Evolutionary conservation across 805 yeast genomes (phyloP).

Genomic region (Saccharomycopsis fibuligera): DNA sequence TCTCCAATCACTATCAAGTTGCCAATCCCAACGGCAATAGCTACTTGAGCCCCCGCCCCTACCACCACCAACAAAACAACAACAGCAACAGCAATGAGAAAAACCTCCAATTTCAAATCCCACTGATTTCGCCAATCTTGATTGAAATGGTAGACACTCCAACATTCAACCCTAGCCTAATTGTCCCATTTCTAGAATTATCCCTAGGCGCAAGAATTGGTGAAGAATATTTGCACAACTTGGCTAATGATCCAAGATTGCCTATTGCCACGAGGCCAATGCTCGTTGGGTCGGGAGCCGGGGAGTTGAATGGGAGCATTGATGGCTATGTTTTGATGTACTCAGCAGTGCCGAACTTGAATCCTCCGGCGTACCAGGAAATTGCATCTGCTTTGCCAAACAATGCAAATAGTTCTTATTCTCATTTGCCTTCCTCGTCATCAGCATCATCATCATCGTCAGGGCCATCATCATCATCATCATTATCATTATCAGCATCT

Average conservation of each 20-base stretch:
- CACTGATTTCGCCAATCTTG: constrained; percentile 51
- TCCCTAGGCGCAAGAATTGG: constrained; percentile 59
- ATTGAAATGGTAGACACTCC: constrained; percentile 74
- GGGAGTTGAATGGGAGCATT: constrained; percentile 68
- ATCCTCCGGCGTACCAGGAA: constrained; percentile 53
- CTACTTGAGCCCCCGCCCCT: background rate
- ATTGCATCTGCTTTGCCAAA: constrained; percentile 13
- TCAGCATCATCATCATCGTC: background rate
- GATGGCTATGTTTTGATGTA: constrained; percentile 69
- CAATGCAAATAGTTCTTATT: too few species aligned
- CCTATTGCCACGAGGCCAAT: constrained; percentile 57
- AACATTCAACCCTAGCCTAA: constrained; percentile 55
- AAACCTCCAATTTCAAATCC: constrained; percentile 28
- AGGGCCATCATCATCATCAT: background rate
- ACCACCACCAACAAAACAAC: constrained; percentile 10
- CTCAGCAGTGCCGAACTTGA: constrained; percentile 56
- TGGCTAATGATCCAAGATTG: constrained; percentile 56
- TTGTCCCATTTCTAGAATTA: constrained; percentile 72
- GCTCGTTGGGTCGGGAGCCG: constrained; percentile 71
- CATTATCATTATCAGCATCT: constrained; percentile 4
- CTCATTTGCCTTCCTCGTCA: background rate
- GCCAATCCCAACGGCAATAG: background rate
- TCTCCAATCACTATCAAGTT: background rate
- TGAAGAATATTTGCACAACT: constrained; percentile 49
- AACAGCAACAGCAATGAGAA: background rate